Conservation (phyloP, 768 basidiomycete genomes). For the Sarcodon sp. region DNA sequence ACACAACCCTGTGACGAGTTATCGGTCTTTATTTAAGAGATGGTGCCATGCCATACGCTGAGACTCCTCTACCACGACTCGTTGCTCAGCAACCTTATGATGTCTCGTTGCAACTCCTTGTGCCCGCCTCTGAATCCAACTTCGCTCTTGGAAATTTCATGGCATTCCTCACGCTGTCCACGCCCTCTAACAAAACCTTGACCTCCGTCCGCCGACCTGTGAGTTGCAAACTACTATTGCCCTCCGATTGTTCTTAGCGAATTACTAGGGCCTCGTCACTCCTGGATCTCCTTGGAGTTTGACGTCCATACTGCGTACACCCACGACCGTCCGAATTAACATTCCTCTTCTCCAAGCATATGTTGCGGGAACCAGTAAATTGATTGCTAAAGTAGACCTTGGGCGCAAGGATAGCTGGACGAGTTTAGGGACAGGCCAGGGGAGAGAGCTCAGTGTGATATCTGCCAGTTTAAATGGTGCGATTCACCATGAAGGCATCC, state of each 20-base stretch:
- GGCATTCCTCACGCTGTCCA: conserved; percentile 48
- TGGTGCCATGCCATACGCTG: conserved; percentile 50
- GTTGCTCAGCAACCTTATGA: conserved; percentile 61
- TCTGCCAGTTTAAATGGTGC: conserved; percentile 49
- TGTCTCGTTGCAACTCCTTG: conserved; percentile 47
- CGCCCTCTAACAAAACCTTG: conserved; percentile 52
- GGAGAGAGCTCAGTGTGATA: conserved; percentile 58
- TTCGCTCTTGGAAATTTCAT: conserved; percentile 78
- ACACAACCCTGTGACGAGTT: background rate
- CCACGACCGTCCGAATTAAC: conserved; percentile 30
- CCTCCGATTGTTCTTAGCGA: background rate
- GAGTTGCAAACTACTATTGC: background rate
- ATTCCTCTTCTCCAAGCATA: conserved; percentile 49
- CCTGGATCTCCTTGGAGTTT: conserved; percentile 20
- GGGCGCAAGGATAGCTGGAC: conserved; percentile 69
- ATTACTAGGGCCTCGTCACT: conserved; percentile 42
- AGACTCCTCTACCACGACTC: conserved; percentile 34
- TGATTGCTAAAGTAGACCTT: conserved; percentile 53
- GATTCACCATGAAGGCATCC: conserved; percentile 54
- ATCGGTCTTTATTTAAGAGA: conserved; percentile 30
- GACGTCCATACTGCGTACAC: conserved; percentile 26
- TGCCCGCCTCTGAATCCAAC: conserved; percentile 59
- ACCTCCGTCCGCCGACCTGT: conserved; percentile 48
- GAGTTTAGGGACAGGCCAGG: conserved; percentile 52
- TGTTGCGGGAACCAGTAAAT: conserved; percentile 28